These are phyloP conservation scores for Nicotiana rustica DNA, from an alignment of 305 asterid genomes.

Conservation along the genomic window DNA sequence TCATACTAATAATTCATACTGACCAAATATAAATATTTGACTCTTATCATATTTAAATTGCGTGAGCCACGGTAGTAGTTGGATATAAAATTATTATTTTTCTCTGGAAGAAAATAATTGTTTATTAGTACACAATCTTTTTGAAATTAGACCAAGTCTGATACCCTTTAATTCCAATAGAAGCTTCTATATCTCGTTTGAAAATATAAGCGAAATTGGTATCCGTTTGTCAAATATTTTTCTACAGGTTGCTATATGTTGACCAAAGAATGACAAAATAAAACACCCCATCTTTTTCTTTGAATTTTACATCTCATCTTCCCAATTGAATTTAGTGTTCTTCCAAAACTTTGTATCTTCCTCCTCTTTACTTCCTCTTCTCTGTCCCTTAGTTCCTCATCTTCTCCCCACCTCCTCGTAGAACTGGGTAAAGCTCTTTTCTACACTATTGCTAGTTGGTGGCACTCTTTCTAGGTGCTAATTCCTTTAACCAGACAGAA, in stretches of 20 bases:
- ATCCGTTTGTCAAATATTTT: constrained; percentile 32
- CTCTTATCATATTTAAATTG: neutral
- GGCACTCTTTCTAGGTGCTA: neutral
- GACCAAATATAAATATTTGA: neutral
- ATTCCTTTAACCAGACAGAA: neutral
- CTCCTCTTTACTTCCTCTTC: neutral
- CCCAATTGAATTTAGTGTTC: neutral
- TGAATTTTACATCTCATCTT: constrained; percentile 5
- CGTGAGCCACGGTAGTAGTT: neutral
- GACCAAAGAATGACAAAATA: constrained; percentile 5
- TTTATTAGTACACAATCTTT: neutral
- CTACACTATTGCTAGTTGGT: neutral
- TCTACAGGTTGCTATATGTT: constrained; percentile 16
- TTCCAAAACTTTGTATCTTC: neutral
- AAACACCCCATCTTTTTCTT: neutral
- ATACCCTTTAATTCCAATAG: constrained; percentile 42
- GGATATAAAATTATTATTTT: neutral
- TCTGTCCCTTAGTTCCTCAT: constrained; percentile 17
- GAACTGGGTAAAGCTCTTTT: neutral
- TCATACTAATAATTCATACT: too few relatives aligned
- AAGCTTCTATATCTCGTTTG: constrained; percentile 51
- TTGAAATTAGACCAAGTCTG: constrained; percentile 37
- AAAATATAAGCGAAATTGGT: constrained; percentile 16
- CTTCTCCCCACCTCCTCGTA: neutral
- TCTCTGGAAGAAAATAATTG: neutral